A percentile compares a stretch with the other conserved stretches of the same genome.
Conservation (phyloP, 1,139 yeast species). For the Meyerozyma carpophila region DNA sequence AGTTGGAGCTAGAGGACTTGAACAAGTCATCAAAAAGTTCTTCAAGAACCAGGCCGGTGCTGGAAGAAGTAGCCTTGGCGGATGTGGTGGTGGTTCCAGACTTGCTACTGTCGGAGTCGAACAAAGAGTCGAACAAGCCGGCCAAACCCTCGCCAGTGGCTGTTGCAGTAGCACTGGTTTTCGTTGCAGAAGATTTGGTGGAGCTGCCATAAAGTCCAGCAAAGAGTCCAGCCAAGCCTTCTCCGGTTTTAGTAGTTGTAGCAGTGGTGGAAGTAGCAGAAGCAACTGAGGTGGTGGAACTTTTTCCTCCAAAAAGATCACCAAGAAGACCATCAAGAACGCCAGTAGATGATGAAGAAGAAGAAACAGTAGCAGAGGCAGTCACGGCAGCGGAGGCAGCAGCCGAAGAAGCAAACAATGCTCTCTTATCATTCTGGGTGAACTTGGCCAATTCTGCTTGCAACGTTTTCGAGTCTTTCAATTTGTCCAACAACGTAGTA, state of each 20-base stretch:
- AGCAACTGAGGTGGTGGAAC: conserved; percentile 3
- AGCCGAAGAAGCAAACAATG: conserved; percentile 8
- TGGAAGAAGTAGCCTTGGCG: conserved; percentile 8
- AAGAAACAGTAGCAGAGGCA: conserved; percentile 1
- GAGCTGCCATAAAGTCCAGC: conserved; percentile 9
- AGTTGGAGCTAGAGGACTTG: conserved; percentile 3
- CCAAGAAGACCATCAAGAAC: conserved; percentile 7
- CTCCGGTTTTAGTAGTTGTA: conserved; percentile 3
- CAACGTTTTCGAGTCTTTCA: conserved; percentile 14
- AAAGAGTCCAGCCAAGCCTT: conserved; percentile 7
- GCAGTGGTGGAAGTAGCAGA: conserved; percentile 2
- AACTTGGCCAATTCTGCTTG: conserved; percentile 7
- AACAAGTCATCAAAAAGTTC: conserved; percentile 7
- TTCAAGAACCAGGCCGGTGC: conserved; percentile 11
- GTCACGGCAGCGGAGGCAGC: conserved; percentile 5
- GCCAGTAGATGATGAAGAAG: not conserved
- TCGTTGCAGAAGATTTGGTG: conserved; percentile 6
- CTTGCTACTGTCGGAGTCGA: conserved; percentile 6
- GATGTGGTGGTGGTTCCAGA: conserved; percentile 5
- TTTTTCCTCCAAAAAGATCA: conserved; percentile 5
- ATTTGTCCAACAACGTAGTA: conserved; percentile 12
- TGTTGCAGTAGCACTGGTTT: conserved; percentile 4
- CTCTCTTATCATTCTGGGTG: not conserved
- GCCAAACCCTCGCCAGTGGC: conserved; percentile 6
- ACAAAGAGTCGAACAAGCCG: conserved; percentile 12